These are phyloP conservation scores for Pseudogymnoascus sp. DNA, from an alignment of 2,329 filamentous ascomycete species.

Conservation along the genomic window DNA sequence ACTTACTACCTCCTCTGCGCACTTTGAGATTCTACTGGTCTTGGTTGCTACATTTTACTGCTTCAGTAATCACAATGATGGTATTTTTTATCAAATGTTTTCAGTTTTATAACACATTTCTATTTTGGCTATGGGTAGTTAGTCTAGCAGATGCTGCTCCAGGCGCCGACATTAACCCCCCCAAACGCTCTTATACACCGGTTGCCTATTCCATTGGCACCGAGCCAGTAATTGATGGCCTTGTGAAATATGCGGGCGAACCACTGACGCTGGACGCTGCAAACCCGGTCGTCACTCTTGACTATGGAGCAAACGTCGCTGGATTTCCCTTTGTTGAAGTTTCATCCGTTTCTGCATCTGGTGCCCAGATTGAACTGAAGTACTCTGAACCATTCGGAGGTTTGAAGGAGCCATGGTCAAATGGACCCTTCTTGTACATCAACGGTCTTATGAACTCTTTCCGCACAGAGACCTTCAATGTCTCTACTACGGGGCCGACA, in stretches of 20 bases:
- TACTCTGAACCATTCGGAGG: slow-evolving; percentile 30
- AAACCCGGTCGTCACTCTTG: slow-evolving; percentile 20
- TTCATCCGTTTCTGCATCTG: slow-evolving; percentile 15
- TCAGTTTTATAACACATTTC: background rate
- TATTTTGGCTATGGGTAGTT: background rate
- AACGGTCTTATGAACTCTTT: slow-evolving; percentile 29
- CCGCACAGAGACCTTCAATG: slow-evolving; percentile 33
- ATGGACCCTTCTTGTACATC: slow-evolving; percentile 29
- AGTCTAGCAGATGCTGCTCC: background rate
- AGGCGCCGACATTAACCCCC: background rate
- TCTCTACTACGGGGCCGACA: slow-evolving; percentile 26
- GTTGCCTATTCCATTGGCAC: background rate
- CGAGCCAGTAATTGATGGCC: slow-evolving; percentile 1
- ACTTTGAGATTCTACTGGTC: background rate
- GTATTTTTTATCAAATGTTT: slow-evolving; percentile 1
- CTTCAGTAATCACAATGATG: background rate
- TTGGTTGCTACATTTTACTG: background rate
- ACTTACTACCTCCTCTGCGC: background rate
- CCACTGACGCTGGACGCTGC: background rate
- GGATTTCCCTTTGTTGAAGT: slow-evolving; percentile 31
- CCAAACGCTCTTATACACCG: background rate
- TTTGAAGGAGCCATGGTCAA: slow-evolving; percentile 23
- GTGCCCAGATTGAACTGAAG: slow-evolving; percentile 31
- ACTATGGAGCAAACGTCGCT: slow-evolving; percentile 30
- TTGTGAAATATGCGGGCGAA: background rate